Evolutionary conservation across 1,139 yeast genomes (phyloP), one percentile per base, ranked within the genome.

Genomic region (Arxiozyma bovina): DNA sequence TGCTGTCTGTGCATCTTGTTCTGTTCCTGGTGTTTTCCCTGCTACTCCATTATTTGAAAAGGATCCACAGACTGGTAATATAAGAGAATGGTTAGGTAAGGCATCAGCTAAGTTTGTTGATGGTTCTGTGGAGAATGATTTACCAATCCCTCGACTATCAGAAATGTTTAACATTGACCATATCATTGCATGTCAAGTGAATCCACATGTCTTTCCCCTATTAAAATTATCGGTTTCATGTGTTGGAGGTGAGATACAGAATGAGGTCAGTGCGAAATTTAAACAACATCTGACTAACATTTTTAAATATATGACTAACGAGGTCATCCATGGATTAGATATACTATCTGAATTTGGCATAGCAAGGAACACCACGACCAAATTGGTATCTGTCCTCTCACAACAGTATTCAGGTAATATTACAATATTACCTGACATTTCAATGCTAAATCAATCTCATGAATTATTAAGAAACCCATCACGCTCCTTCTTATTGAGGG

Each of bases 121-220:
- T 70, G 99, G 99, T 0, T 89, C 96, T 0, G 96, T 94, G 5
- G 96, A 91, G 65, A 88, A 89, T 61, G 99, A 93, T 68, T 73
- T 93, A 52, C 99, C 99, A 1, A 84, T 90, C 38, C 79, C 95
- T 0, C 78, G 97, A 62, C 74, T 93, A 21, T 87, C 95, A 50
- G 99, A 93, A 69, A 87, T 93, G 91, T 94, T 93, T 68, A 93
- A 93, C 65, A 96, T 93, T 42, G 96, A 93, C 67, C 97, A 94
- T 68, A 91, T 93, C 57, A 88, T 93, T 65, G 98, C 96, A 0
- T 91, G 96, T 53, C 98, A 94, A 70, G 99, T 93, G 1, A 89
- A 94, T 64, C 96, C 98, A 0, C 99, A 93, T 67, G 95, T 93
- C 40, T 91, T 87, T 1, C 98, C 99, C 1, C 78, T 93, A 51